Conservation (phyloP, 768 basidiomycete genomes). For the Mycena rosella region DNA sequence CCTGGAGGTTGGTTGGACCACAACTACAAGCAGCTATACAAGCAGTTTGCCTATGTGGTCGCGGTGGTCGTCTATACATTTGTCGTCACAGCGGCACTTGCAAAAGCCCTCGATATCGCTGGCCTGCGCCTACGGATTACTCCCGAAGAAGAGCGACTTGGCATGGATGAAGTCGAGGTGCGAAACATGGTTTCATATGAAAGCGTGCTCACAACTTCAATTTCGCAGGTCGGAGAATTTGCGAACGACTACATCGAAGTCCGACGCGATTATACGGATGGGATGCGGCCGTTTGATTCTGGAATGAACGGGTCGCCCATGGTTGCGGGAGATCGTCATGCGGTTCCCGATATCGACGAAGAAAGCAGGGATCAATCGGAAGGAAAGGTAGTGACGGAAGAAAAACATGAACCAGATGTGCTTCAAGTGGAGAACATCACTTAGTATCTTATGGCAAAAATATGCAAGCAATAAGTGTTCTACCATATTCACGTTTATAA, state of each 20-base stretch:
- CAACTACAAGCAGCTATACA: constrained; percentile 84
- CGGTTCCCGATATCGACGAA: constrained; percentile 50
- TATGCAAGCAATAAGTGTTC: neutral
- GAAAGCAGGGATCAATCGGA: constrained; percentile 20
- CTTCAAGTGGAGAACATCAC: neutral
- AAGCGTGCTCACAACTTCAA: neutral
- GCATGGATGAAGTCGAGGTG: constrained; percentile 82
- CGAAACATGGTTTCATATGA: constrained; percentile 26
- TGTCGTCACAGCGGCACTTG: constrained; percentile 71
- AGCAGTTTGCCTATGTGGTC: constrained; percentile 76
- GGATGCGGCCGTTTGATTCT: constrained; percentile 57
- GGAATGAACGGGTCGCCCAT: constrained; percentile 41
- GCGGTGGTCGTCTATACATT: constrained; percentile 72
- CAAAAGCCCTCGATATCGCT: constrained; percentile 66
- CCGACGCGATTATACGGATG: constrained; percentile 72
- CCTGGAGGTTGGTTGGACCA: constrained; percentile 81
- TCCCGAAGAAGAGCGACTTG: constrained; percentile 68
- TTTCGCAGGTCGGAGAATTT: constrained; percentile 72
- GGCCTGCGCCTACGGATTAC: constrained; percentile 68
- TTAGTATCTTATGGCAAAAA: neutral
- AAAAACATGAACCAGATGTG: constrained; percentile 24
- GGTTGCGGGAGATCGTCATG: constrained; percentile 56
- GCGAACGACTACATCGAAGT: constrained; percentile 79
- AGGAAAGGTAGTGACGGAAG: constrained; percentile 9
- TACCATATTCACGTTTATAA: neutral